Conservation (phyloP, 176 grass and related monocot species). For the Paspalum vaginatum region DNA sequence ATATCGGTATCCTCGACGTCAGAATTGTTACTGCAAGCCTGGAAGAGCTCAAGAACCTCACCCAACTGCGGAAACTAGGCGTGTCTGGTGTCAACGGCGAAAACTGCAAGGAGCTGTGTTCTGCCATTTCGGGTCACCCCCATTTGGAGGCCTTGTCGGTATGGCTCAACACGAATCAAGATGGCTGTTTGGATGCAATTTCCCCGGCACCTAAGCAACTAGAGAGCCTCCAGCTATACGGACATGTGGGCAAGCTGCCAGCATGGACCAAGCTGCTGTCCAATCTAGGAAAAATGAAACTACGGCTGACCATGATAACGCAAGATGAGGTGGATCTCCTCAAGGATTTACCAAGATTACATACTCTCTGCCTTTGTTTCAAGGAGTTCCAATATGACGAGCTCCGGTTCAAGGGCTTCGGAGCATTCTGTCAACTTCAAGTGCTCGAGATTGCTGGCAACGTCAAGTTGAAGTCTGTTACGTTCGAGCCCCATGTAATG, state of each 20-base stretch:
- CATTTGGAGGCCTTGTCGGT: neutral
- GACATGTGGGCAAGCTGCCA: neutral
- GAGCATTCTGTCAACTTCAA: neutral
- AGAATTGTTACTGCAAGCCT: neutral
- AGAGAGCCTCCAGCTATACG: neutral
- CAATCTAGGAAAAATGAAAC: neutral
- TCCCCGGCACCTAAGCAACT: rapidly evolving
- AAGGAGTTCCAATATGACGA: neutral
- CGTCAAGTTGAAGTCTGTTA: neutral
- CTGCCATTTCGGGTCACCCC: neutral
- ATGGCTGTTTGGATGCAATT: neutral
- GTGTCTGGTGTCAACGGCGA: neutral
- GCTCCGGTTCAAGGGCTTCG: neutral
- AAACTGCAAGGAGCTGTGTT: neutral
- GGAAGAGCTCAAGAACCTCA: neutral
- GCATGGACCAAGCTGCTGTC: neutral
- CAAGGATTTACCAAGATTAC: neutral
- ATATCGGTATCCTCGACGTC: neutral
- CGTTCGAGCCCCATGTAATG: rapidly evolving
- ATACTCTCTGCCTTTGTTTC: neutral
- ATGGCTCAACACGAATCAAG: neutral
- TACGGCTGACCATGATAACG: neutral
- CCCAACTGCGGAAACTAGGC: neutral
- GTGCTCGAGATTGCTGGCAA: neutral
- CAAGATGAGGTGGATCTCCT: too few relatives aligned